These are phyloP conservation scores for Calocera viscosa DNA, from an alignment of 768 basidiomycete species.

Conservation along the genomic window DNA sequence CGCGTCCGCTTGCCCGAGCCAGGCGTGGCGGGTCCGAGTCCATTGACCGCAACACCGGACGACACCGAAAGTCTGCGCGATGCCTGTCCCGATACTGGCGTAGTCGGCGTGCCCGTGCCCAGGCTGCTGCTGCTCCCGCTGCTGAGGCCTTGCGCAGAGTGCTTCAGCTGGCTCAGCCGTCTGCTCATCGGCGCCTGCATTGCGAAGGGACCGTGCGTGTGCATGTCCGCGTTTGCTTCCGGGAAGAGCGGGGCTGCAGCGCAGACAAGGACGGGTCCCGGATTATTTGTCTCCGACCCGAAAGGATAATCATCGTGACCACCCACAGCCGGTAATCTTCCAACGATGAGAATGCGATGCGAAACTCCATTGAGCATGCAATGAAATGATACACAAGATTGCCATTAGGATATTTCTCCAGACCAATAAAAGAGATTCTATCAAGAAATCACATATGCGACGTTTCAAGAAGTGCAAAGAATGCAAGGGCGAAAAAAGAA, in stretches of 20 bases:
- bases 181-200: constrained; percentile 5
- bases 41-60: background rate
- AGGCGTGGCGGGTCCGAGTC: background rate
- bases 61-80: no score
- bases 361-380: no score
- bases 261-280: background rate
- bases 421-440: no score
- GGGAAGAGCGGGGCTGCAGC: background rate
- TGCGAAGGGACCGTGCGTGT: constrained; percentile 1
- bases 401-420: no score
- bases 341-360: no score
- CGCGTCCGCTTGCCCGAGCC: background rate
- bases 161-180: constrained; percentile 6
- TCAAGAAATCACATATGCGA: no score
- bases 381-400: no score
- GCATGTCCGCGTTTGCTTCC: constrained; percentile 4
- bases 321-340: no score
- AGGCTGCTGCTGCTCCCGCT: background rate
- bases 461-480: no score
- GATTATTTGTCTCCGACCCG: background rate
- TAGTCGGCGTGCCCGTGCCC: background rate
- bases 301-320: background rate
- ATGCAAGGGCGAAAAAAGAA: no score
- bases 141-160: no score
- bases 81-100: no score